Evolutionary conservation across 352 stramenopile species (phyloP).

Genomic region (Peronospora belbahrii): DNA sequence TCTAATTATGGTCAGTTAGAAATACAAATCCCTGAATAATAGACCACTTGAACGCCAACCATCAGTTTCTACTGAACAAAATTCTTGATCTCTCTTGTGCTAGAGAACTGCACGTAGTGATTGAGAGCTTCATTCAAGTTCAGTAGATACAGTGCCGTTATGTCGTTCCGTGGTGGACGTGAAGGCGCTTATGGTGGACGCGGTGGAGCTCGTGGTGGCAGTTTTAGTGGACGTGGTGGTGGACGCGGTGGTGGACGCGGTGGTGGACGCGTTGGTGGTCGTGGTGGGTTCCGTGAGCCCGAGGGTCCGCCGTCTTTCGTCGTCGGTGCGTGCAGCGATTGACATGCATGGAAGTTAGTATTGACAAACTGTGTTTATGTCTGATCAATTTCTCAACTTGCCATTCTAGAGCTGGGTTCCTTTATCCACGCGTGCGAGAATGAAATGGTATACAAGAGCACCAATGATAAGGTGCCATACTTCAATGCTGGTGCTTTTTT

Average conservation of each 20-base stretch:
- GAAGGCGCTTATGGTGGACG: conserved; percentile 43
- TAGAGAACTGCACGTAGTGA: no score
- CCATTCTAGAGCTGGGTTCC: conserved; percentile 82
- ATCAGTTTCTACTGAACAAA: no score
- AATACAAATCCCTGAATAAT: no score
- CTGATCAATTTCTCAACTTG: conserved; percentile 1
- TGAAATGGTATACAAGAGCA: conserved; percentile 97
- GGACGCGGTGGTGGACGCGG: conserved; percentile 23
- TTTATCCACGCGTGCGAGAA: conserved; percentile 97
- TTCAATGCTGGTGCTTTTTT: conserved; percentile 98
- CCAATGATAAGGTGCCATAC: conserved; percentile 94
- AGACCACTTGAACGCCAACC: no score
- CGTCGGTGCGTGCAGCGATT: conserved; percentile 36
- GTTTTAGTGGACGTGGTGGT: conserved; percentile 38
- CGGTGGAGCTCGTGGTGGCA: conserved; percentile 40
- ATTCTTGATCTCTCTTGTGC: no score
- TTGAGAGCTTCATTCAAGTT: no score
- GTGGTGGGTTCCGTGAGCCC: conserved; percentile 38
- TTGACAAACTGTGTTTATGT: neutral
- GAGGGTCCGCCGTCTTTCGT: conserved; percentile 69
- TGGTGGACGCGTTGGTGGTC: conserved; percentile 33
- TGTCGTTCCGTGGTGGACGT: conserved; percentile 57
- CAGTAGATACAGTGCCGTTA: no score
- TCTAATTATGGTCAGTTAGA: no score
- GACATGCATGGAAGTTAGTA: neutral